Evolutionary conservation across 177 flowering plant species (phyloP), one percentile per base, ranked within the genome.

Genomic region (Vitis hybrid): DNA sequence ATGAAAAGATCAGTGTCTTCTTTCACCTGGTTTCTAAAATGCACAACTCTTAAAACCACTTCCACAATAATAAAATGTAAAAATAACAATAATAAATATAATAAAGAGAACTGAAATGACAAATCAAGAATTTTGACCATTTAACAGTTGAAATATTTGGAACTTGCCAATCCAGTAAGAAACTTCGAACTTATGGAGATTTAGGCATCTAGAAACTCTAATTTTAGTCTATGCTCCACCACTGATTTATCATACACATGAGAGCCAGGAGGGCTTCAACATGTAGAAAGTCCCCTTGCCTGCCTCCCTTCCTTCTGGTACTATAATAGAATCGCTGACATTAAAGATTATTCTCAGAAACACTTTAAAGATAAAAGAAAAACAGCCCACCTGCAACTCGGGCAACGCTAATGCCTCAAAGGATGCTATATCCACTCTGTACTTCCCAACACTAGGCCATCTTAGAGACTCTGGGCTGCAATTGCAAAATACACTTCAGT

Each of bases 321-420:
- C 32, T 30, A 30, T 30, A 30, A 30, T 4, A 30, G 32, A 30
- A 30, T 30, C 32, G 0, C 32, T 30, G 32, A 30, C 32, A 30
- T 30, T 30, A 30, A 30, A 30, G 32, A 30, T 30, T 30, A 30
- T 30, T 30, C 32, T 30, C 32, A 4, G 32, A 30, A 30, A 30
- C 32, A 30, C 32, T 30, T 30, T 30, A 30, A 30, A 30, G 32
- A 30, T 51, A 15, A 54, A 48, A 64, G 4, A 39, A 65, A 45
- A 45, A 4, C 32, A 30, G 32, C 73, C 15, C 18, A 89, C 97
- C 98, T 89, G 86, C 81, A 92, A 70, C 76, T 89, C 91, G 3
- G 97, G 97, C 79, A 92, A 81, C 12, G 89, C 94, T 70, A 94
- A 52, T 14, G 92, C 85, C 69, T 94, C 97, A 65, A 94, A 94